Percentiles rank a stretch among this genome's conserved stretches.
phyloP scores from a whole-genome alignment of 306 rosid genomes.

The Lotus japonicus region DNA sequence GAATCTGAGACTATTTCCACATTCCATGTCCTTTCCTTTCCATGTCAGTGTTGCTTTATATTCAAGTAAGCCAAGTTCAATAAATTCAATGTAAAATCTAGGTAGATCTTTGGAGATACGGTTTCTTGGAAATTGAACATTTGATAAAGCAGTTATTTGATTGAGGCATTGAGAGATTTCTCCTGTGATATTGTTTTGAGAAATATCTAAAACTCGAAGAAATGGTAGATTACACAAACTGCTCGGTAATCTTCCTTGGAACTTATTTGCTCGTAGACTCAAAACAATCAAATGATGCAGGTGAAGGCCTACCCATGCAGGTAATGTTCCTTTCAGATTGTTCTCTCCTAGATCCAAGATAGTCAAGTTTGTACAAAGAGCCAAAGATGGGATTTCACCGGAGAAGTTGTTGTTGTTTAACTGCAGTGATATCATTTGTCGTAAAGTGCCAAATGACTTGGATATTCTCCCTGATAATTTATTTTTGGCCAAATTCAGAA shows the following conservation, averaged over 20 bases:
- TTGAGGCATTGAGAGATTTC: constrained; percentile 16
- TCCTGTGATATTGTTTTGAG: constrained; percentile 11
- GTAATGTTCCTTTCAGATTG: background rate
- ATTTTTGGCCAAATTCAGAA: background rate
- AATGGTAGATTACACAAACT: constrained; percentile 2
- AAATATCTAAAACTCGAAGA: constrained; percentile 28
- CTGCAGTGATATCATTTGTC: background rate
- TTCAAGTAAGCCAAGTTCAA: background rate
- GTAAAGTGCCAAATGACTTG: no score
- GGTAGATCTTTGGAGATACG: background rate
- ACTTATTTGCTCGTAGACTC: background rate
- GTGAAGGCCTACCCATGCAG: background rate
- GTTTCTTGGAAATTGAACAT: background rate
- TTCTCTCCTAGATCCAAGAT: constrained; percentile 2
- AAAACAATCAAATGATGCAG: background rate
- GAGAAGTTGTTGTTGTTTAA: background rate
- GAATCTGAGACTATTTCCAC: constrained; percentile 19
- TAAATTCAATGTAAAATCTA: no score
- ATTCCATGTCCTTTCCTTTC: constrained; percentile 26
- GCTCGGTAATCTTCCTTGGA: background rate
- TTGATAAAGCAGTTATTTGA: background rate
- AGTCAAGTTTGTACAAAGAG: background rate
- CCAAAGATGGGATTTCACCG: constrained; percentile 1
- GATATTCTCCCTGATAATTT: background rate
- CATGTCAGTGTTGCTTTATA: background rate